phyloP scores from a whole-genome alignment of 306 rosid genomes.

The Mucuna pruriens region DNA sequence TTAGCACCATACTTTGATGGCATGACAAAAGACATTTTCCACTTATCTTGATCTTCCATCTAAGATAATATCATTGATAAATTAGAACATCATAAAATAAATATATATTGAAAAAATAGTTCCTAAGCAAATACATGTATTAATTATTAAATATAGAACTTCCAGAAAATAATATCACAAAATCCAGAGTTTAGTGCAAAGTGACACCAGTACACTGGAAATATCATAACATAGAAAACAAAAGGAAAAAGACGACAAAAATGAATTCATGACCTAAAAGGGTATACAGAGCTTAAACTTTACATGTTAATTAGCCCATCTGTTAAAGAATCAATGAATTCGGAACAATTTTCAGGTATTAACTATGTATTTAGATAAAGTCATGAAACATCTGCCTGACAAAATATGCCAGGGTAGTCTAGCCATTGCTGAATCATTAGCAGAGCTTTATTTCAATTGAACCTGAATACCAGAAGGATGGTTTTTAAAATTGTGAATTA shows the following conservation, averaged over 20 bases:
- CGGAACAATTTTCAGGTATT: background rate
- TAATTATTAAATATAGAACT: slow-evolving; percentile 3
- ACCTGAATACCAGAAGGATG: background rate
- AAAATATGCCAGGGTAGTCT: slow-evolving; percentile 5
- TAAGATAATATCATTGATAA: slow-evolving; percentile 42
- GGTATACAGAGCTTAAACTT: slow-evolving; percentile 1
- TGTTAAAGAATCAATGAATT: background rate
- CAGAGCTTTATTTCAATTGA: slow-evolving; percentile 27
- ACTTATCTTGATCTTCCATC: slow-evolving; percentile 70
- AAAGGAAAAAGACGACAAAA: background rate
- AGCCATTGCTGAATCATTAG: slow-evolving; percentile 9
- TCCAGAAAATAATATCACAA: slow-evolving; percentile 29
- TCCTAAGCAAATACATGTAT: background rate
- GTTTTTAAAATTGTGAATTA: slow-evolving; percentile 20
- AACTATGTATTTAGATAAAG: background rate
- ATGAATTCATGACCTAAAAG: background rate
- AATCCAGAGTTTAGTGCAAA: background rate
- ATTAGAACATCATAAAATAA: slow-evolving; percentile 29
- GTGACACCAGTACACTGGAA: background rate
- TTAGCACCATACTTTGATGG: slow-evolving; percentile 86
- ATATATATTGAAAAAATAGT: slow-evolving; percentile 17
- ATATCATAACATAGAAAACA: slow-evolving; percentile 20
- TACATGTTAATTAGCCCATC: background rate
- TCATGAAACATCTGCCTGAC: slow-evolving; percentile 3
- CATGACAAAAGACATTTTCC: slow-evolving; percentile 94